Evolutionary conservation across 202 grass and related monocot species (phyloP).

Genomic region (Panicum virgatum): DNA sequence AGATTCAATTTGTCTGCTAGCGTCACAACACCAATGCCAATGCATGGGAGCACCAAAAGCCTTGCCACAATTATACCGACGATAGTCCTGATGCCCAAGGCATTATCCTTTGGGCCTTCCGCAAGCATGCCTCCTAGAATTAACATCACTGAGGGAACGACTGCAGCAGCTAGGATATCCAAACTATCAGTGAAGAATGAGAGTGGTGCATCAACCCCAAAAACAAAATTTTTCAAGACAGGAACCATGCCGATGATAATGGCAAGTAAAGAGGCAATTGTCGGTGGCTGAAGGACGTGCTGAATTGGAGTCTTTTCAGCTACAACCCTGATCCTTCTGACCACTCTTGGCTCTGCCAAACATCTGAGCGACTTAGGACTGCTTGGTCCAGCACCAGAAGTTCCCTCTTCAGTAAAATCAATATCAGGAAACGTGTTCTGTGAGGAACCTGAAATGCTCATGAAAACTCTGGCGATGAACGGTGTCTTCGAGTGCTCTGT

Average conservation of each 20-base stretch:
- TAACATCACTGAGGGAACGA: conserved; percentile 78
- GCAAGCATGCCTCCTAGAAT: conserved; percentile 80
- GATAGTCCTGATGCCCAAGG: conserved; percentile 60
- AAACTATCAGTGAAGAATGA: conserved; percentile 84
- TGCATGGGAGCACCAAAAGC: conserved; percentile 72
- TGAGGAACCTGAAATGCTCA: conserved; percentile 78
- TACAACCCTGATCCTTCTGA: conserved; percentile 75
- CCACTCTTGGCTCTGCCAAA: conserved; percentile 72
- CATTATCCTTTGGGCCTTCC: conserved; percentile 78
- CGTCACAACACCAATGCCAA: conserved; percentile 69
- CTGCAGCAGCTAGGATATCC: conserved; percentile 71
- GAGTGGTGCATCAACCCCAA: conserved; percentile 60
- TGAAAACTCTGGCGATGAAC: conserved; percentile 78
- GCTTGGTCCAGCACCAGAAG: conserved; percentile 47
- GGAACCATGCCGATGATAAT: conserved; percentile 76
- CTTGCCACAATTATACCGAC: conserved; percentile 65
- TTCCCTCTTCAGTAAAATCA: conserved; percentile 61
- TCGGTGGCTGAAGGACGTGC: conserved; percentile 78
- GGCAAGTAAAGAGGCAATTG: conserved; percentile 72
- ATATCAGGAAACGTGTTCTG: conserved; percentile 74
- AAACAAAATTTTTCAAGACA: conserved; percentile 60
- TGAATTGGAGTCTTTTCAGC: conserved; percentile 88
- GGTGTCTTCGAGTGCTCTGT: conserved; percentile 72
- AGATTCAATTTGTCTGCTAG: conserved; percentile 67
- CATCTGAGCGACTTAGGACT: conserved; percentile 75